Evolutionary conservation across 2,329 filamentous ascomycete species (phyloP), one percentile per base, ranked within the genome.

Genomic region (Hysterium pulicare): DNA sequence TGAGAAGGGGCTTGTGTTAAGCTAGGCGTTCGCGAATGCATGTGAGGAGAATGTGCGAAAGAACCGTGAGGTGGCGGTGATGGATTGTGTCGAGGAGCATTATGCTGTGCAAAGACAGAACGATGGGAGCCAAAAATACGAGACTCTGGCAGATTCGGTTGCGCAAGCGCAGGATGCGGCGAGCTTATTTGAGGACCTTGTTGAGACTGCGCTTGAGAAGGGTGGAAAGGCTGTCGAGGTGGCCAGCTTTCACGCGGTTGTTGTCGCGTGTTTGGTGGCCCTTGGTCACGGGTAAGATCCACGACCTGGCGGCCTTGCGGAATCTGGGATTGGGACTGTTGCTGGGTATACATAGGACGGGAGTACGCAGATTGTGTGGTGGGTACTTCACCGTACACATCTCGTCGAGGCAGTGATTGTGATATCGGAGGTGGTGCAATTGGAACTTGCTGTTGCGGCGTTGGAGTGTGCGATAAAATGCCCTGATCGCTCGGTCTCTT

Each of bases 21-120:
- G 40, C 63, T 67, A 6, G 63, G 57, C 9, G 61, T 61, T 19
- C 61, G 57, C 9, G 61, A 66, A 42, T 62, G 62, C 40, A 58
- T 39, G 34, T 64, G 61, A 20, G 62, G 62, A 10, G 62, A 64
- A 33, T 63, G 59, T 30, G 38, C 53, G 43, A 59, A 67, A 2
- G 48, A 47, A 37, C 49, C 32, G 37, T 51, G 49, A 28, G 62
- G 63, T 15, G 63, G 63, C 7, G 63, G 62, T 11, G 62, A 62
- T 10, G 63, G 59, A 24, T 61, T 60, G 34, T 64, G 59, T 15
- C 60, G 55, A 17, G 51, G 47, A 11, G 45, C 45, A 32, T 63
- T 66, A 38, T 66, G 62, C 42, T 63, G 61, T 31, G 57, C 41
- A 24, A 66, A 59, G 10, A 64, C 51, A 5, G 62, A 46, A 8